These are phyloP conservation scores for Suillus weaverae DNA, from an alignment of 768 basidiomycete species.

Conservation along the genomic window DNA sequence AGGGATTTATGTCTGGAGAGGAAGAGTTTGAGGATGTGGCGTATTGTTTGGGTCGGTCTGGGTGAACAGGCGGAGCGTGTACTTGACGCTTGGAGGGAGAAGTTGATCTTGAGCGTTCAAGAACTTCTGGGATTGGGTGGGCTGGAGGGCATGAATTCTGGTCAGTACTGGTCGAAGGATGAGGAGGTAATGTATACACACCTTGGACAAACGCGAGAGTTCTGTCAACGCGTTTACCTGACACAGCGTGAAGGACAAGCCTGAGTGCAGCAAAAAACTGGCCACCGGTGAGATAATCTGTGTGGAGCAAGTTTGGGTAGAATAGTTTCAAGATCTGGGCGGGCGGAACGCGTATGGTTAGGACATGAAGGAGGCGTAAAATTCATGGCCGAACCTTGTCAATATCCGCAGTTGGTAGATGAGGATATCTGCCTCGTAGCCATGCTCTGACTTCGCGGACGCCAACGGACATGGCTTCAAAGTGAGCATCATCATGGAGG, in stretches of 20 bases:
- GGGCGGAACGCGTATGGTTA: not conserved
- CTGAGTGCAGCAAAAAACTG: slow-evolving; percentile 78
- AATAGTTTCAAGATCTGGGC: slow-evolving; percentile 66
- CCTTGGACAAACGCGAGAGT: slow-evolving; percentile 76
- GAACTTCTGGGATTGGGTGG: slow-evolving; percentile 9
- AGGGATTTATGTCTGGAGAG: slow-evolving; percentile 31
- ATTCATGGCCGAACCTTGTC: slow-evolving; percentile 50
- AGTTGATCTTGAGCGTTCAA: slow-evolving; percentile 10
- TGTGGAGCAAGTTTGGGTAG: slow-evolving; percentile 49
- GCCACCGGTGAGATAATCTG: slow-evolving; percentile 59
- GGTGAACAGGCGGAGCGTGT: slow-evolving; percentile 28
- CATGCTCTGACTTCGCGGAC: slow-evolving; percentile 72
- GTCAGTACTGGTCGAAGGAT: slow-evolving; percentile 10
- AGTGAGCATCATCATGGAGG: slow-evolving; percentile 46
- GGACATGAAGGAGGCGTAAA: slow-evolving; percentile 6
- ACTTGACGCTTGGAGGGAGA: slow-evolving; percentile 27
- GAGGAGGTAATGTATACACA: slow-evolving; percentile 29
- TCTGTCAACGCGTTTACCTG: slow-evolving; percentile 63
- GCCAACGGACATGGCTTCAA: slow-evolving; percentile 54
- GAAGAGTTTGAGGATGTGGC: slow-evolving; percentile 20
- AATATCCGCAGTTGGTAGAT: slow-evolving; percentile 50
- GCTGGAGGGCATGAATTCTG: slow-evolving; percentile 16
- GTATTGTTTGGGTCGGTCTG: slow-evolving; percentile 23
- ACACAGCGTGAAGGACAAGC: slow-evolving; percentile 60
- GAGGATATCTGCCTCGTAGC: slow-evolving; percentile 68